phyloP scores from a whole-genome alignment of 805 yeast species.

The Hanseniaspora opuntiae region DNA sequence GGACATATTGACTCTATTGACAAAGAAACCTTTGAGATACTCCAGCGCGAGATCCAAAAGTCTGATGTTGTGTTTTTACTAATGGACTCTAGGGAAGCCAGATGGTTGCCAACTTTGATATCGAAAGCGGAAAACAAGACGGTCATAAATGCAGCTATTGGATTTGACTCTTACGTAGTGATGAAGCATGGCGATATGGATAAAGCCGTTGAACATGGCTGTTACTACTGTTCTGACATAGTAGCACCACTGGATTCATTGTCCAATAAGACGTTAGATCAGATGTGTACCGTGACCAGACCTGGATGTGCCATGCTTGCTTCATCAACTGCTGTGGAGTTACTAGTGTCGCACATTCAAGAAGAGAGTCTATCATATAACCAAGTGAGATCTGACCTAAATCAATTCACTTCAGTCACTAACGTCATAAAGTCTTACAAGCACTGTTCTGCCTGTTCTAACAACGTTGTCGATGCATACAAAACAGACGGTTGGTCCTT shows the following conservation, averaged over 20 bases:
- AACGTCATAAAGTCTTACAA: slow-evolving; percentile 59
- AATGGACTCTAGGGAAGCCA: slow-evolving; percentile 88
- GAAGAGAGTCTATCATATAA: slow-evolving; percentile 29
- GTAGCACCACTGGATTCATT: slow-evolving; percentile 84
- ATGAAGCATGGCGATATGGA: slow-evolving; percentile 71
- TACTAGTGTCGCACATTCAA: slow-evolving; percentile 62
- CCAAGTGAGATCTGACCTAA: slow-evolving; percentile 78
- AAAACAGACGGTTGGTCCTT: slow-evolving; percentile 61
- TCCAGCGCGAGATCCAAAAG: slow-evolving; percentile 40
- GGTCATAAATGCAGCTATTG: slow-evolving; percentile 85
- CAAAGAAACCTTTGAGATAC: slow-evolving; percentile 35
- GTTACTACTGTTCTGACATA: slow-evolving; percentile 92
- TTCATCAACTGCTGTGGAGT: slow-evolving; percentile 72
- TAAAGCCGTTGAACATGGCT: slow-evolving; percentile 47
- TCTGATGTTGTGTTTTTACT: slow-evolving; percentile 72
- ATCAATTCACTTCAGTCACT: slow-evolving; percentile 47
- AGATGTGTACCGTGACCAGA: slow-evolving; percentile 96
- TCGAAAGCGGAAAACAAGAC: slow-evolving; percentile 53
- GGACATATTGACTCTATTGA: slow-evolving; percentile 73
- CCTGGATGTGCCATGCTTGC: slow-evolving; percentile 92
- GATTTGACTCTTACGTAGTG: slow-evolving; percentile 84
- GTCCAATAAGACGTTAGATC: slow-evolving; percentile 82
- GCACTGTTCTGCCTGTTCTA: slow-evolving; percentile 79
- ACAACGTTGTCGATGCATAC: slow-evolving; percentile 40
- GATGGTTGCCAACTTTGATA: slow-evolving; percentile 93